Evolutionary conservation across 495 filamentous ascomycete species (phyloP).

Genomic region (Podospora pseudocomata): DNA sequence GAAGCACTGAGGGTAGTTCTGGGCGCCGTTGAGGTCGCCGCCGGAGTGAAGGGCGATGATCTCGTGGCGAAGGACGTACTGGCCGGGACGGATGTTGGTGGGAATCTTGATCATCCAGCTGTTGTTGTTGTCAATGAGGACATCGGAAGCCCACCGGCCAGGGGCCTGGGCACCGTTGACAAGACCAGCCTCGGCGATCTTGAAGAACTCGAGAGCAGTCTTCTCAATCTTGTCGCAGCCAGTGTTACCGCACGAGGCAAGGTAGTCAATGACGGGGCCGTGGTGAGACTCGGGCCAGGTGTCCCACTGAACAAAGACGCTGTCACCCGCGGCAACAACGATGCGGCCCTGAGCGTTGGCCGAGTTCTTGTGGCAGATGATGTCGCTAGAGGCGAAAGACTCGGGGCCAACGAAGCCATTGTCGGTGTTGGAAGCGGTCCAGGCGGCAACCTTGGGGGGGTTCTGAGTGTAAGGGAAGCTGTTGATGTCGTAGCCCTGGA

Average conservation of each 20-base stretch:
- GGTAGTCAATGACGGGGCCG: slow-evolving; percentile 69
- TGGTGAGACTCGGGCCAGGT: slow-evolving; percentile 46
- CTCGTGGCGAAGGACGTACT: slow-evolving; percentile 79
- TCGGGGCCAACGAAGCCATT: slow-evolving; percentile 56
- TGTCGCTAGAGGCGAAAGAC: slow-evolving; percentile 39
- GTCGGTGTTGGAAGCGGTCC: slow-evolving; percentile 54
- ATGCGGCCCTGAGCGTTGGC: slow-evolving; percentile 40
- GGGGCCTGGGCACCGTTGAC: slow-evolving; percentile 45
- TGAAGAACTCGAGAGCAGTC: slow-evolving; percentile 67
- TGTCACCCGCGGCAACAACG: slow-evolving; percentile 43
- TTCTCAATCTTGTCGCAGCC: slow-evolving; percentile 65
- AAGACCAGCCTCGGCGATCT: slow-evolving; percentile 65
- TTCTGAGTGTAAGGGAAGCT: slow-evolving; percentile 36
- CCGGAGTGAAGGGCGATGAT: slow-evolving; percentile 74
- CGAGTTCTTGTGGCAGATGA: slow-evolving; percentile 50
- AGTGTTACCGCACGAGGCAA: slow-evolving; percentile 65
- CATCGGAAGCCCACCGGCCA: slow-evolving; percentile 46
- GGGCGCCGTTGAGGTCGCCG: slow-evolving; percentile 59
- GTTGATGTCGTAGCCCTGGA: slow-evolving; percentile 38
- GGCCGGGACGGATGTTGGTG: slow-evolving; percentile 56
- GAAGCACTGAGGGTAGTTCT: slow-evolving; percentile 78
- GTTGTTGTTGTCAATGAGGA: slow-evolving; percentile 66
- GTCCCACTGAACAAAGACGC: slow-evolving; percentile 47
- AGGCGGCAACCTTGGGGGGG: slow-evolving; percentile 52
- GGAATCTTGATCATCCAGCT: slow-evolving; percentile 69